Conservation (phyloP, 139 green algal genomes). For the Mesostigma viride region DNA sequence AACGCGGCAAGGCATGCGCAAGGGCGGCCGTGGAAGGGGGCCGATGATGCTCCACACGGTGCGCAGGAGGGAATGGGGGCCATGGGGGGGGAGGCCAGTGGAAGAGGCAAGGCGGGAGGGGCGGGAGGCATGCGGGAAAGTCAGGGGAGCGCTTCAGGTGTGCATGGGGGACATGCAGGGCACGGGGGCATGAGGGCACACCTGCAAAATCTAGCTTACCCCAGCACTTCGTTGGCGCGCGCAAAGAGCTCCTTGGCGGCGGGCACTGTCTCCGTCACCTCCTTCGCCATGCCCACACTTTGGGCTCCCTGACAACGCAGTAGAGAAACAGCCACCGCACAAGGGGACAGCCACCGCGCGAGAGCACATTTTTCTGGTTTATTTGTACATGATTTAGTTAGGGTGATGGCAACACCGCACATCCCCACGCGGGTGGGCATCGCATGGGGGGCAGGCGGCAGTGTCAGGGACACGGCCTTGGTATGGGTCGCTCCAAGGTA, state of each 20-base stretch:
- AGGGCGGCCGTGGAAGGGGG: not conserved
- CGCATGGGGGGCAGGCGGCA: no score
- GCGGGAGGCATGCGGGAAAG: not conserved
- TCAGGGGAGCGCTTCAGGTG: not conserved
- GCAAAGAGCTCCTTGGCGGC: slow-evolving; percentile 86
- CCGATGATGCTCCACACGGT: not conserved
- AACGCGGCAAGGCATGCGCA: no score
- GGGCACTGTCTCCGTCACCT: slow-evolving; percentile 65
- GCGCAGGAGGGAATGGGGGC: not conserved
- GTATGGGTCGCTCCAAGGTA: no score
- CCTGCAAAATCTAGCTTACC: slow-evolving; percentile 21
- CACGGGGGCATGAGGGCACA: not conserved
- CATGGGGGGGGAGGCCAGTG: not conserved
- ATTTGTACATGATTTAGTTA: not conserved
- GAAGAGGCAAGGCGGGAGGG: not conserved
- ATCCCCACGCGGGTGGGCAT: not conserved
- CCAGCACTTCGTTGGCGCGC: slow-evolving; percentile 83
- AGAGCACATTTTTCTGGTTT: not conserved
- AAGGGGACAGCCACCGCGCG: not conserved
- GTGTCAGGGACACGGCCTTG: no score
- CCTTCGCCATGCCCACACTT: slow-evolving; percentile 56
- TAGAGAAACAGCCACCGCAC: slow-evolving; percentile 32
- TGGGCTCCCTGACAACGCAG: slow-evolving; percentile 35
- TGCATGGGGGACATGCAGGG: not conserved
- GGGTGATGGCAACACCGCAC: not conserved